Percentiles rank a stretch among this genome's conserved stretches.
Conservation (phyloP, 176 grass and related monocot species). For the Paspalum vaginatum region DNA sequence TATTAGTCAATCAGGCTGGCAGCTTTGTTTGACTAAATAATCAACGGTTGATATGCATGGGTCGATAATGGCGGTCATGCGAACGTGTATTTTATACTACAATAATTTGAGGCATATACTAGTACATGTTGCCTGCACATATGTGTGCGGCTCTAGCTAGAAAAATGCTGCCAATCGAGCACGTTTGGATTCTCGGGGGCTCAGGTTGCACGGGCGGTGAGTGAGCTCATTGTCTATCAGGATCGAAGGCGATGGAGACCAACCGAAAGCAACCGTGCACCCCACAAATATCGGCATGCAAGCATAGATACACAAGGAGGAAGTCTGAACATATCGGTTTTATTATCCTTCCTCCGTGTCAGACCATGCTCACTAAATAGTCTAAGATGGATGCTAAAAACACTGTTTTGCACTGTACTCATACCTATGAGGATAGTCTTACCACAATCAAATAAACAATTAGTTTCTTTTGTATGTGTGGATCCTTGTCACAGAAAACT, state of each 20-base stretch:
- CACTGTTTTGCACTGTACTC: no score
- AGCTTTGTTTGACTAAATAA: slow-evolving; percentile 39
- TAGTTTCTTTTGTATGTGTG: no score
- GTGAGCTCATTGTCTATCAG: not conserved
- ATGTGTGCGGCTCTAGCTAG: no score
- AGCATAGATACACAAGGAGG: no score
- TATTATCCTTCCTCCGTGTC: no score
- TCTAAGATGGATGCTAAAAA: no score
- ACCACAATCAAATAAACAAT: no score
- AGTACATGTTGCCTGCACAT: not conserved
- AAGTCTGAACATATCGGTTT: no score
- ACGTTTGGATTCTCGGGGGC: slow-evolving; percentile 14
- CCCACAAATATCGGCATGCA: not conserved
- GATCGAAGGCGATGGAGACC: not conserved
- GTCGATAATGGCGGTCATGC: not conserved
- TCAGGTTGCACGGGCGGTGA: slow-evolving; percentile 14
- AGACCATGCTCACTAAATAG: no score
- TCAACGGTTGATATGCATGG: not conserved
- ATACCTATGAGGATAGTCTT: no score
- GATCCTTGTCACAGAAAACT: no score
- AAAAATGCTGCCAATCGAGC: not conserved
- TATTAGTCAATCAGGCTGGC: not conserved
- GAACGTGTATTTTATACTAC: not conserved
- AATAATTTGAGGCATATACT: not conserved
- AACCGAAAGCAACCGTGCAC: not conserved